Evolutionary conservation across 148 eudicot species (phyloP).

Genomic region (Persicaria tinctoria): DNA sequence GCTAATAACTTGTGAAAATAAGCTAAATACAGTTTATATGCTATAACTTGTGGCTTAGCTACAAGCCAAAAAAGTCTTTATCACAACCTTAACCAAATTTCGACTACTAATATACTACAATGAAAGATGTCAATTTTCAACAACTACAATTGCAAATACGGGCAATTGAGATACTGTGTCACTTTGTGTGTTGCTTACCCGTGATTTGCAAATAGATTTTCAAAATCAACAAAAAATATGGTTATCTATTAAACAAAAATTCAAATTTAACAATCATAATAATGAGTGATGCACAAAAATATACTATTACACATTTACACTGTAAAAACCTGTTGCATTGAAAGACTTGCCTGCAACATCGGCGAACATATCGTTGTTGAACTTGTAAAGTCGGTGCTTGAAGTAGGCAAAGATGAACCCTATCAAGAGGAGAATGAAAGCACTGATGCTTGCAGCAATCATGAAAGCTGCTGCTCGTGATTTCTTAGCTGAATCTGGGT

Average conservation of each 20-base stretch:
- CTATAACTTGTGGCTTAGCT: not conserved
- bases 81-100: not conserved
- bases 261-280: too few species aligned
- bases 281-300: not conserved
- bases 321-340: not conserved
- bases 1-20: not conserved
- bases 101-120: not conserved
- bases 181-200: too few species aligned
- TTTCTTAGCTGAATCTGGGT: slow-evolving; percentile 44
- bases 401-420: slow-evolving; percentile 49
- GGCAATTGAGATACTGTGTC: too few species aligned
- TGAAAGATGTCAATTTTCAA: too few species aligned
- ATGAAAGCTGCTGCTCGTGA: slow-evolving; percentile 46
- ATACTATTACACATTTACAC: too few species aligned
- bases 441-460: slow-evolving; percentile 50
- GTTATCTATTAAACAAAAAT: too few species aligned
- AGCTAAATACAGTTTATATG: not conserved
- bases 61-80: too few species aligned
- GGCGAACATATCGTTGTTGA: slow-evolving; percentile 48
- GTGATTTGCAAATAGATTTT: too few species aligned
- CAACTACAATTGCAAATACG: too few species aligned
- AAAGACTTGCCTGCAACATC: slow-evolving; percentile 65
- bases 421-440: slow-evolving; percentile 51
- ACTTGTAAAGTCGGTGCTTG: slow-evolving; percentile 27
- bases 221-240: too few species aligned